These are phyloP conservation scores for Chaetomiaceae sp. DNA, from an alignment of 2,329 filamentous ascomycete species.

Conservation along the genomic window DNA sequence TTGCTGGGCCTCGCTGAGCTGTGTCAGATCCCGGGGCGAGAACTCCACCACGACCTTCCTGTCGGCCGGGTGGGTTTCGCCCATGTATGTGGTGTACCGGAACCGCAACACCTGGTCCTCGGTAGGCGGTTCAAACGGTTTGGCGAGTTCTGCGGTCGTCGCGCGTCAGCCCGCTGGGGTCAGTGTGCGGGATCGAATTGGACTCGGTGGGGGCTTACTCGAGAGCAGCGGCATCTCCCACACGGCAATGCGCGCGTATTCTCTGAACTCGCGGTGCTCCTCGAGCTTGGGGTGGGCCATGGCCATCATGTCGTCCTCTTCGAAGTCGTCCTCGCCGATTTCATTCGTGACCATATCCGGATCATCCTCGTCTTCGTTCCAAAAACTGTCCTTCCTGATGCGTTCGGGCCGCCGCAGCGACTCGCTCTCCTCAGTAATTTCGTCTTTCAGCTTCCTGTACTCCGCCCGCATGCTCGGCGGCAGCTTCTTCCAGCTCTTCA, in stretches of 20 bases:
- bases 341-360: slow-evolving; percentile 44
- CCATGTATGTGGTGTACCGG: slow-evolving; percentile 95
- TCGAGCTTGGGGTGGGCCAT: slow-evolving; percentile 83
- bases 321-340: slow-evolving; percentile 55
- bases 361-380: slow-evolving; percentile 45
- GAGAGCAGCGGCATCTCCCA: slow-evolving; percentile 94
- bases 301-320: slow-evolving; percentile 77
- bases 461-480: slow-evolving; percentile 8
- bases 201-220: slow-evolving; percentile 49
- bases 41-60: slow-evolving; percentile 95
- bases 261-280: slow-evolving; percentile 77
- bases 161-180: slow-evolving; percentile 14
- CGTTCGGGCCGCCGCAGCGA: slow-evolving; percentile 19
- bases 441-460: slow-evolving; percentile 18
- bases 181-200: background rate
- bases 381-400: slow-evolving; percentile 36
- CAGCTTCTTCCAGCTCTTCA: slow-evolving; percentile 18
- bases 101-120: slow-evolving; percentile 72
- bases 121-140: slow-evolving; percentile 69
- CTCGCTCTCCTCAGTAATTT: slow-evolving; percentile 20
- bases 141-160: slow-evolving; percentile 67
- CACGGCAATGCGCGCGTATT: slow-evolving; percentile 78
- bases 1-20: slow-evolving; percentile 59
- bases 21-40: slow-evolving; percentile 61
- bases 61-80: slow-evolving; percentile 84